These are phyloP conservation scores for Lotus japonicus DNA, from an alignment of 306 rosid genomes.

Conservation along the genomic window DNA sequence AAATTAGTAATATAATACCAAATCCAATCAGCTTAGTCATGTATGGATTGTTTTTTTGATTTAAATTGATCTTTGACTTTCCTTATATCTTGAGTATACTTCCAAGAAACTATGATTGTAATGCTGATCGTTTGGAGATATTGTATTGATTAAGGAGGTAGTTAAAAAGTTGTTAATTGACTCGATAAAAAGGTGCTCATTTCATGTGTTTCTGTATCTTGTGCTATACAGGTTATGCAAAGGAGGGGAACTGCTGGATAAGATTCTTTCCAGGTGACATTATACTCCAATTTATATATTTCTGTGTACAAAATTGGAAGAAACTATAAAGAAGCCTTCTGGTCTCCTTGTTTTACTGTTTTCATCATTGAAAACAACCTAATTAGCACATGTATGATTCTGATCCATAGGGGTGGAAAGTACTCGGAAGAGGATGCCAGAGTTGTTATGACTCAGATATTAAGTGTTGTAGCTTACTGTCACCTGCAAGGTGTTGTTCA, in stretches of 20 bases:
- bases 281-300: background rate
- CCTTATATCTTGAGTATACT: background rate
- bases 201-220: constrained; percentile 2
- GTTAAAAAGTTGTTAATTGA: background rate
- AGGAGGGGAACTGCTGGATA: constrained; percentile 86
- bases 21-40: background rate
- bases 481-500: constrained; percentile 61
- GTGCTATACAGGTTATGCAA: constrained; percentile 62
- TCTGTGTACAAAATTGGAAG: constrained; percentile 10
- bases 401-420: constrained; percentile 65
- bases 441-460: constrained; percentile 49
- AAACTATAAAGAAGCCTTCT: background rate
- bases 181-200: constrained; percentile 6
- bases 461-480: constrained; percentile 54
- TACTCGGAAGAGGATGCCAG: constrained; percentile 59
- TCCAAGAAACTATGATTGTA: background rate
- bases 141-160: background rate
- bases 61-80: background rate
- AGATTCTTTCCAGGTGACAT: constrained; percentile 80
- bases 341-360: background rate
- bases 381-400: constrained; percentile 3
- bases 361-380: background rate
- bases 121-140: constrained; percentile 8
- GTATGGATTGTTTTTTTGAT: background rate
- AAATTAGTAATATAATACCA: background rate